Evolutionary conservation across 139 green algal genomes (phyloP).

Genomic region (Asterochloris sp.): DNA sequence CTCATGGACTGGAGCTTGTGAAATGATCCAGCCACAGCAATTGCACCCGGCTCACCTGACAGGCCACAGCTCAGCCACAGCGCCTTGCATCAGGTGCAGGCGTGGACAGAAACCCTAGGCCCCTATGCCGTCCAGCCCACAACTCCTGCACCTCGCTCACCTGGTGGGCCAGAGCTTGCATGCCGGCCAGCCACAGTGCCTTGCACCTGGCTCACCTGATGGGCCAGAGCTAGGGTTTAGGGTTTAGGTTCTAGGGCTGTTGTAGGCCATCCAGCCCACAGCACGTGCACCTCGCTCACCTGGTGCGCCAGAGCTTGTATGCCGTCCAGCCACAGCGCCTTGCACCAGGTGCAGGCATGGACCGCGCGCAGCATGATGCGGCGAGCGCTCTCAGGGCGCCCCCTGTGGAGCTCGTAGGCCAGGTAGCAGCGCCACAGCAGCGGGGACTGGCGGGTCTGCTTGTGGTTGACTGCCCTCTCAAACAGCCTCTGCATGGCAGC

Average conservation of each 20-base stretch:
- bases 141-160: background rate
- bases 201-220: background rate
- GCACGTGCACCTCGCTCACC: background rate
- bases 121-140: background rate
- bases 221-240: too few species aligned
- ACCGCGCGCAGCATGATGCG: slow-evolving; percentile 66
- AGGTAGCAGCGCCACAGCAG: slow-evolving; percentile 51
- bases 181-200: background rate
- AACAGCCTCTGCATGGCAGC: slow-evolving; percentile 28
- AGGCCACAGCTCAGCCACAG: too few species aligned
- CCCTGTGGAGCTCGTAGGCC: slow-evolving; percentile 19
- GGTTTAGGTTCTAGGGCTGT: background rate
- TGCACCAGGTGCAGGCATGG: slow-evolving; percentile 63
- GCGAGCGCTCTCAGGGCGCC: slow-evolving; percentile 30
- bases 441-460: slow-evolving; percentile 29
- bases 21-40: too few species aligned
- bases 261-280: background rate
- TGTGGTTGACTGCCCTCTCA: slow-evolving; percentile 22
- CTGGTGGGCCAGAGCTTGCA: background rate
- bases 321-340: slow-evolving; percentile 69
- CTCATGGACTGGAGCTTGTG: too few species aligned
- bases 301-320: slow-evolving; percentile 29
- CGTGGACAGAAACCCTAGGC: too few species aligned
- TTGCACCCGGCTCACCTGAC: too few species aligned
- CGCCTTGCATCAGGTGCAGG: too few species aligned